These are phyloP conservation scores for Myxozyma nipponensis DNA, from an alignment of 805 yeast genomes.

Conservation along the genomic window DNA sequence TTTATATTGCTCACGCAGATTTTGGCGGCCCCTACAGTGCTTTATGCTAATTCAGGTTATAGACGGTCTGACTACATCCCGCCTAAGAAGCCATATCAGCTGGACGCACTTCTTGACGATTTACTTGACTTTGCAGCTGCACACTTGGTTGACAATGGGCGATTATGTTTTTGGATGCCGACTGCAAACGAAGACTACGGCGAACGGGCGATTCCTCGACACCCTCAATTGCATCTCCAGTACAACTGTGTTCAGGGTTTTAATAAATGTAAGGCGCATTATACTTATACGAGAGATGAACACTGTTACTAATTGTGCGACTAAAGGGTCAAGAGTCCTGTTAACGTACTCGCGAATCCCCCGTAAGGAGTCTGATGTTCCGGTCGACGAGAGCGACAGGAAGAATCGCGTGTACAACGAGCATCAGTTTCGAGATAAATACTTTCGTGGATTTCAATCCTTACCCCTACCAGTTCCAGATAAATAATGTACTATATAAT, in stretches of 20 bases:
- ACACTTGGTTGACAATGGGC: conserved; percentile 67
- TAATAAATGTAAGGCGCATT: conserved; percentile 50
- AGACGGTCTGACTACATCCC: conserved; percentile 80
- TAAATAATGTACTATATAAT: too few species aligned
- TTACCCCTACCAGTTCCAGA: too few species aligned
- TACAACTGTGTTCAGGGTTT: conserved; percentile 82
- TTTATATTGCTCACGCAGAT: too few species aligned
- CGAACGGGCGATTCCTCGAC: conserved; percentile 71
- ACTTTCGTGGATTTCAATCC: conserved; percentile 56
- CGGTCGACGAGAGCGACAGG: conserved; percentile 1
- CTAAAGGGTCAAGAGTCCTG: conserved; percentile 74
- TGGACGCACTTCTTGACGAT: conserved; percentile 74
- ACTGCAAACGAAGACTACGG: conserved; percentile 83
- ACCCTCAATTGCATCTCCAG: conserved; percentile 63
- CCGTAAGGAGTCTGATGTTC: conserved; percentile 45
- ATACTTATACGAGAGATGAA: neutral
- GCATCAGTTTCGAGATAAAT: conserved; percentile 70
- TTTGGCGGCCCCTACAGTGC: neutral
- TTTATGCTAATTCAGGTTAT: conserved; percentile 67
- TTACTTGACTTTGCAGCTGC: conserved; percentile 67
- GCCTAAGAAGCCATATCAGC: conserved; percentile 84
- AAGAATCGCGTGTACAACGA: conserved; percentile 38
- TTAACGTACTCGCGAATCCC: conserved; percentile 69
- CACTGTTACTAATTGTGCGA: too few species aligned
- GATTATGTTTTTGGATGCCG: conserved; percentile 97